Evolutionary conservation across 2,329 filamentous ascomycete genomes (phyloP), one percentile per base, ranked within the genome.

Genomic region (Fusarium udum): DNA sequence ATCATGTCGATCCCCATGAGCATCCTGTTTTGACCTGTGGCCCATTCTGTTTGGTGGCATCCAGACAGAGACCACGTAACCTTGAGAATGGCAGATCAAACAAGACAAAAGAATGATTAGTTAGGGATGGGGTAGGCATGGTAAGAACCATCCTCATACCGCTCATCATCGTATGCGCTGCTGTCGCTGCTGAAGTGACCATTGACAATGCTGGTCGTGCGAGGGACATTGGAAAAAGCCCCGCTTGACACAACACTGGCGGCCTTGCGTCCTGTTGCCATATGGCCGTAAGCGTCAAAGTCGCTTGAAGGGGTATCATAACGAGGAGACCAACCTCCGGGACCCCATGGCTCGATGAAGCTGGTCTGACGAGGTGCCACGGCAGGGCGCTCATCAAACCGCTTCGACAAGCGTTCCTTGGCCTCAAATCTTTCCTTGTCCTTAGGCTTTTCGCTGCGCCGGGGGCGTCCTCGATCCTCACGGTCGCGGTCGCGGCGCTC

Each of bases 381-480:
- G 12, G 76, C 64, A 26, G 80, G 80, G 49, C 77, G 77, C 60
- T 82, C 79, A 37, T 82, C 82, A 68, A 84, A 83, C 34, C 82
- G 81, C 61, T 77, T 78, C 36, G 80, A 80, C 59, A 84, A 78
- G 22, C 82, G 82, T 52, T 82, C 80, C 72, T 81, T 77, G 64
- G 77, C 73, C 52, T 80, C 79, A 61, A 75, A 73, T 61, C 78
- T 77, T 55, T 77, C 75, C 65, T 78, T 79, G 40, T 75, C 73
- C 65, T 79, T 78, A 31, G 76, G 73, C 64, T 78, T 80, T n/a
- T 77, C 75, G 40, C 66, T 65, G 24, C 73, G 72, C 59, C 58
- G 64, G n/a, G 32, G 49, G 32, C 75, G 70, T 48, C 68, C 73
- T 43, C 75, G 74, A 45, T 77, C 73, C 42, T 78, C 71, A 56